Evolutionary conservation across 1,284 basidiomycete genomes (phyloP), one percentile per base, ranked within the genome.

Genomic region (Leccinum pachyderme): DNA sequence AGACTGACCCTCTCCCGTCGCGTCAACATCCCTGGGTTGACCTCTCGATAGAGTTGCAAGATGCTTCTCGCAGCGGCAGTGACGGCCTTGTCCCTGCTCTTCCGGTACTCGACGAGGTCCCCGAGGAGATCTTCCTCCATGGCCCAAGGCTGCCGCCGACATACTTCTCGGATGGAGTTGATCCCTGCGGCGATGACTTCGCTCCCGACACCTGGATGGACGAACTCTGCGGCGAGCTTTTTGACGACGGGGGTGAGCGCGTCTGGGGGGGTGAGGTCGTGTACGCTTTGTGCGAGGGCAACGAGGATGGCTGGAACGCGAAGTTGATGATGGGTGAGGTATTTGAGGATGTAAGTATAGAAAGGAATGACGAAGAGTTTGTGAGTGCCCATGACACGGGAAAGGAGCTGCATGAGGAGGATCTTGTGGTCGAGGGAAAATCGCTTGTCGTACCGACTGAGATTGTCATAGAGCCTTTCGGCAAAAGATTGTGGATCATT

Each of bases 381-480:
- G 78, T 99, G 96, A 2, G 83, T 77, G 37, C 93, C 91, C 85
- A 95, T 96, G 52, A 98, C 90, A 49, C 97, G 87, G n/a, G 93
- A 91, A 49, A 99, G 83, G 39, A 99, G 87, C 71, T 98, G 95
- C 93, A 99, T 97, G 68, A 98, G 81, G 60, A 98, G 81, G 57
- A 99, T 90, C 75, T 98, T 98, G 80, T 98, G 96, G 63, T 98
- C 95, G 61, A 99, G 83, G 22, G 92, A 90, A 70, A 91, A 94
- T 15, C 90, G 87, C 72, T 95, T 97, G 80, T 98, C 95, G 72
- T 95, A 86, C 44, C 82, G 82, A 67, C 86, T 86, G 49, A 99
- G 77, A 53, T 86, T 83, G 67, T 96, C 91, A 69, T 95, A 98
- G 1, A 99, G 82, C 71, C 92, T 95, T 74, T 99, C 97, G 32